Base-by-base conservation (phyloP, 805 yeast genomes). In the Lipomyces yamadae region DNA sequence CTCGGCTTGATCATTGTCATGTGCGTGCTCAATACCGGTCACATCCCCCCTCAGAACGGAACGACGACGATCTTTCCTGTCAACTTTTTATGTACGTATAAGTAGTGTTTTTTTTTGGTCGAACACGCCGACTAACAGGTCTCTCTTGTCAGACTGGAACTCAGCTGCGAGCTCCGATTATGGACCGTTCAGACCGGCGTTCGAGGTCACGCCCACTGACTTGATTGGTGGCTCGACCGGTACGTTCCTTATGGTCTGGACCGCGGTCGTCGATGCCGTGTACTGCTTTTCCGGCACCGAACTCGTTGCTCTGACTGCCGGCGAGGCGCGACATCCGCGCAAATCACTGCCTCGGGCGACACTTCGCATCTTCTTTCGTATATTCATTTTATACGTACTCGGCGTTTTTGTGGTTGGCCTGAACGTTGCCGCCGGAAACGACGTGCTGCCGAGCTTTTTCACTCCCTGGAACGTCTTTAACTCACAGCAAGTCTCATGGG, bases 351-450 rank as follows among this genome's bases (percentile, higher is more conserved):
- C 94, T 48, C 83, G 83, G 58, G 93, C 94, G 52, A 85, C 89
- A 63, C 89, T 88, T 76, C 93, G 90, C 78, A 91, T 89, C 2
- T 89, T 91, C 78, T 89, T 93, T 92, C 83, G 95, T 77, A 87
- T 90, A 62, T 79, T 87, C 18, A 76, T 88, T 69, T 89, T 90
- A 74, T 91, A 91, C 78, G 81, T 91, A 76, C 79, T 83, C 3
- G 81, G 86, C 68, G 83, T 78, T 75, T 86, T 78, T 67, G 81
- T 83, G 70, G 83, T 81, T 72, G 89, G 92, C 52, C 84, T 89
- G 73, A 80, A 90, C 67, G 94, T 91, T 18, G 70, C 65, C 5
- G 67, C 64, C 48, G 65, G 63, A 11, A 33, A 56, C 48, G 2
- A 53, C 2, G 52, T 60, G 11, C 58, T 68, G 60, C 71, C 71